Base-by-base conservation (phyloP, 2,329 filamentous ascomycete genomes). In the Sarocladium kiliense region DNA sequence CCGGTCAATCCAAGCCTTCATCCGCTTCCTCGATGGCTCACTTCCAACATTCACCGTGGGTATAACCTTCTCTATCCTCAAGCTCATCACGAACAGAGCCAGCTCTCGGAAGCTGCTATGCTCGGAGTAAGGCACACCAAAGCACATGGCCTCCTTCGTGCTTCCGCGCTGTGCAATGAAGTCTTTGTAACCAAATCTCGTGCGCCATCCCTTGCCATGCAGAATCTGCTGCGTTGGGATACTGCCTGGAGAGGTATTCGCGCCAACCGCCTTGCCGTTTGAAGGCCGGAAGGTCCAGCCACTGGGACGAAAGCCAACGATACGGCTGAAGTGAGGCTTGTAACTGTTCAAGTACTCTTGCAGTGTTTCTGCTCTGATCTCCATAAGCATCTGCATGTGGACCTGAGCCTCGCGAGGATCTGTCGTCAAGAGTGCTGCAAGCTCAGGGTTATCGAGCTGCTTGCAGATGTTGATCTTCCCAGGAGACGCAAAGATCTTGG, bases 351-450 rank as follows among this genome's bases (percentile, higher is more conserved):
- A 81, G 64, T 99, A 99, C 58, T 96, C 92, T 60, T 90, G 85
- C 1, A 99, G 78, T 0, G 93, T 96, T 61, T 97, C 92, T 32
- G 91, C 86, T 25, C 91, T 86, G 61, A 99, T 91, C 69, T 97
- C 93, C 78, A 94, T 94, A 10, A 99, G 78, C 64, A 89, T 91
- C 63, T 96, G 95, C 92, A 99, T 97, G 72, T 99, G 94, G 0
- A 99, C 91, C 70, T 97, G 93, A 0, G 94, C 94, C 63, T 90
- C 89, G 21, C 81, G 74, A 0, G 94, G 91, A 66, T 97, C 77
- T 7, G 79, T 78, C 0, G 94, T 99, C 64, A 99, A 80, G 3
- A 91, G 80, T 0, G 81, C 79, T 25, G 85, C 77, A 3, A 99
- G 80, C 65, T 96, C 92, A 0, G 87, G 79, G 66, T 97, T 93